Evolutionary conservation across 2,329 filamentous ascomycete genomes (phyloP).

Genomic region (Aspergillus transmontanensis): DNA sequence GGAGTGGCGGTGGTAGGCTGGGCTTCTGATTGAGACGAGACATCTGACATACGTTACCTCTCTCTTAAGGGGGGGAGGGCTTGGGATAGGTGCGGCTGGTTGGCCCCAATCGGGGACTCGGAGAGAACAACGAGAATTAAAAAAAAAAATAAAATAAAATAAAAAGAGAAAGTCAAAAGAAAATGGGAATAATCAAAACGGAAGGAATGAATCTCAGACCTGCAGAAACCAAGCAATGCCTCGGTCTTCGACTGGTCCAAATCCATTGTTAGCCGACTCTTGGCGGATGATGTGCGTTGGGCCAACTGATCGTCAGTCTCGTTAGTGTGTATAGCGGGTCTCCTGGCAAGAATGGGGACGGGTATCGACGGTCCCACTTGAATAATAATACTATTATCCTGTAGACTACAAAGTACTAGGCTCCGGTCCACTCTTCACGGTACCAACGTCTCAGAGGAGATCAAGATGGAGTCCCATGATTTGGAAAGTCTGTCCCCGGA

Average conservation of each 20-base stretch:
- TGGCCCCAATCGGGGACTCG: constrained; percentile 12
- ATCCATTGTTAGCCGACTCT: constrained; percentile 16
- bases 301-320: constrained; percentile 15
- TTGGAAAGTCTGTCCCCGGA: not conserved
- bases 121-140: not conserved
- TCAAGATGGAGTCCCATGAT: not conserved
- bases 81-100: constrained; percentile 20
- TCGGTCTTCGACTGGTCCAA: constrained; percentile 15
- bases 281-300: constrained; percentile 29
- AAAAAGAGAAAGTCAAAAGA: not conserved
- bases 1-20: constrained; percentile 13
- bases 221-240: constrained; percentile 17
- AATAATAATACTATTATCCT: not conserved
- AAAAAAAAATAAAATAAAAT: not conserved
- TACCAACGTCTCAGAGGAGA: not conserved
- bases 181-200: not conserved
- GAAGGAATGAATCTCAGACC: constrained; percentile 12
- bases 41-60: not conserved
- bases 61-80: constrained; percentile 10
- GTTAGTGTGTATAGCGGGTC: not conserved
- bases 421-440: not conserved
- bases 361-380: not conserved
- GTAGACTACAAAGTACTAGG: not conserved
- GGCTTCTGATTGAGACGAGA: constrained; percentile 15
- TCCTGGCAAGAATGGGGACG: not conserved